Evolutionary conservation across 306 rosid genomes (phyloP).

Genomic region (Quercus ilex): DNA sequence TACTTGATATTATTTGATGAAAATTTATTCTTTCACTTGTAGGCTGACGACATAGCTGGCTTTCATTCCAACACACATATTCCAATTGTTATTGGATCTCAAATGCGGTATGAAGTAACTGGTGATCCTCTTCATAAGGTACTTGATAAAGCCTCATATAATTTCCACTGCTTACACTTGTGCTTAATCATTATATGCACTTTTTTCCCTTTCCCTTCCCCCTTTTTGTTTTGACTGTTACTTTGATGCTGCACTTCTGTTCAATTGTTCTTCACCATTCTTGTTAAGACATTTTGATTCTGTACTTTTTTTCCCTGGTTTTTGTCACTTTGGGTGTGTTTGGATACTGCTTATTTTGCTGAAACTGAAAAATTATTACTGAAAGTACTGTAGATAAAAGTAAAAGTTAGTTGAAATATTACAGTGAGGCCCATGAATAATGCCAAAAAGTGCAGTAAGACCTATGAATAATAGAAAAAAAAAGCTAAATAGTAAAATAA

Average conservation of each 20-base stretch:
- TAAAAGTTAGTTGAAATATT: too few relatives aligned
- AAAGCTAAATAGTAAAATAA: too few relatives aligned
- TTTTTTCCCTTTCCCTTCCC: background rate
- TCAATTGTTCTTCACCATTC: background rate
- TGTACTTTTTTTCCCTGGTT: background rate
- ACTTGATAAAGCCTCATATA: slow-evolving; percentile 6
- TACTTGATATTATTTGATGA: background rate
- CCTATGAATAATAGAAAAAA: too few relatives aligned
- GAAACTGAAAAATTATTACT: too few relatives aligned
- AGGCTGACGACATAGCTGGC: slow-evolving; percentile 73
- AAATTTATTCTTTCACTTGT: slow-evolving; percentile 9
- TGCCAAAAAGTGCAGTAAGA: too few relatives aligned
- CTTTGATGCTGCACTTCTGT: background rate
- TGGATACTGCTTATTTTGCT: too few relatives aligned
- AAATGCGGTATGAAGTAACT: slow-evolving; percentile 77
- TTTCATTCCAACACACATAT: slow-evolving; percentile 84
- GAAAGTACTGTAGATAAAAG: too few relatives aligned
- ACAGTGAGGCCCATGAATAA: too few relatives aligned
- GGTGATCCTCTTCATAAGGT: slow-evolving; percentile 91
- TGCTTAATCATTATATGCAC: background rate
- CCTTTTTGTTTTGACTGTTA: background rate
- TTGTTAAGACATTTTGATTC: background rate
- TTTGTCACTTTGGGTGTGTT: background rate
- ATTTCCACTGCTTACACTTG: background rate
- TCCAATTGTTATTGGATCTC: slow-evolving; percentile 82